phyloP scores from a whole-genome alignment of 2,329 filamentous ascomycete genomes.

The Stemphylium vesicarium region DNA sequence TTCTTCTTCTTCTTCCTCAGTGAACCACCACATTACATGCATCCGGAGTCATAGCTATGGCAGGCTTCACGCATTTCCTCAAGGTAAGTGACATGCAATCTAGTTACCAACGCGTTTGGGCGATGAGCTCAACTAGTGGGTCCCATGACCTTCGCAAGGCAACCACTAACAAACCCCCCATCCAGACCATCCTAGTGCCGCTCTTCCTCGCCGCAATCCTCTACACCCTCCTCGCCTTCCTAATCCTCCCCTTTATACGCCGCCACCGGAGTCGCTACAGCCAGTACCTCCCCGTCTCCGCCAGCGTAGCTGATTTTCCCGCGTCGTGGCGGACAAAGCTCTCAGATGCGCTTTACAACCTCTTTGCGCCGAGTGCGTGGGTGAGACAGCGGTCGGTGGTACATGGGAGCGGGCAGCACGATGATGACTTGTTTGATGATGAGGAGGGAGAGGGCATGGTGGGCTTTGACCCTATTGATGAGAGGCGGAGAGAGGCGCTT shows the following conservation, averaged over 20 bases:
- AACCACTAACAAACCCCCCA: no score
- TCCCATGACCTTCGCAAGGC: neutral
- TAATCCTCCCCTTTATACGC: constrained; percentile 54
- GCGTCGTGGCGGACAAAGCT: constrained; percentile 43
- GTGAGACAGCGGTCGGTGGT: constrained; percentile 29
- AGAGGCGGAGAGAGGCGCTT: constrained; percentile 47
- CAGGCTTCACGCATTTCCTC: constrained; percentile 43
- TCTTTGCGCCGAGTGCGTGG: constrained; percentile 44
- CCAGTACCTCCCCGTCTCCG: constrained; percentile 53
- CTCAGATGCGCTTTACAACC: constrained; percentile 42
- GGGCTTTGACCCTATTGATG: constrained; percentile 51
- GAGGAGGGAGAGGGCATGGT: constrained; percentile 57
- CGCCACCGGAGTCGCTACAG: constrained; percentile 53
- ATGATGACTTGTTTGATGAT: constrained; percentile 52
- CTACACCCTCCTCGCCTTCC: constrained; percentile 51
- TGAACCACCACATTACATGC: constrained; percentile 12
- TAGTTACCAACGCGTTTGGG: neutral
- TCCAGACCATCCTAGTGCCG: constrained; percentile 54
- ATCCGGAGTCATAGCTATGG: constrained; percentile 40
- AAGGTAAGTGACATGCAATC: constrained; percentile 31
- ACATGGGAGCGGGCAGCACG: constrained; percentile 42
- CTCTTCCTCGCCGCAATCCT: constrained; percentile 52
- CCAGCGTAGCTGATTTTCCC: constrained; percentile 23
- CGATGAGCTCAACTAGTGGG: neutral
- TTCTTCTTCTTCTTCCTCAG: neutral